Conservation (phyloP, 2,329 filamentous ascomycete species). For the Penicillium sp. region DNA sequence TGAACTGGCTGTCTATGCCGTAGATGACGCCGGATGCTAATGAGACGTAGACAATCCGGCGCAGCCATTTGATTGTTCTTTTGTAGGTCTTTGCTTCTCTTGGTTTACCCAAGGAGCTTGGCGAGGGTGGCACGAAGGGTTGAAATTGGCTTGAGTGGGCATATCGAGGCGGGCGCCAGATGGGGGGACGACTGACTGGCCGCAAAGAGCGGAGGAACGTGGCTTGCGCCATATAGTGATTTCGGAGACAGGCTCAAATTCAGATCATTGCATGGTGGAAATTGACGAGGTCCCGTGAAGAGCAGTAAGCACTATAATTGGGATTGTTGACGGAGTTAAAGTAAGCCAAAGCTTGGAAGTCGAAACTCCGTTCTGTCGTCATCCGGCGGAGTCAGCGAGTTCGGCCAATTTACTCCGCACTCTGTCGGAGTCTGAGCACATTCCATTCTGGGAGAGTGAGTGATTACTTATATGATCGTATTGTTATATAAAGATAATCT, state of each 20-base stretch:
- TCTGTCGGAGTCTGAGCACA: too few species aligned
- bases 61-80: conserved; percentile 69
- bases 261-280: conserved; percentile 16
- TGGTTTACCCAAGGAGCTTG: conserved; percentile 71
- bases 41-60: conserved; percentile 63
- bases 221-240: conserved; percentile 20
- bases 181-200: conserved; percentile 8
- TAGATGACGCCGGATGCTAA: conserved; percentile 61
- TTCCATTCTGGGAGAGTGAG: too few species aligned
- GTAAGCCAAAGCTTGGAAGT: background rate
- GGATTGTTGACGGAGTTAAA: background rate
- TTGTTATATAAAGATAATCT: conserved; percentile 2
- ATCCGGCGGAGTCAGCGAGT: conserved; percentile 14
- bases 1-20: conserved; percentile 66
- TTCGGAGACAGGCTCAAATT: background rate
- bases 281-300: background rate
- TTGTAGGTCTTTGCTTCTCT: conserved; percentile 66
- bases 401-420: background rate
- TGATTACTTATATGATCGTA: background rate
- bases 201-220: conserved; percentile 21
- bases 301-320: background rate
- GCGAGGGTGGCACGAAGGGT: conserved; percentile 71
- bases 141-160: conserved; percentile 52
- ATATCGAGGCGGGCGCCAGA: conserved; percentile 21
- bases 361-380: conserved; percentile 14